Percentiles rank a stretch among this genome's conserved stretches.
Conservation (phyloP, 2,329 filamentous ascomycete species). For the Fusarium sp. region DNA sequence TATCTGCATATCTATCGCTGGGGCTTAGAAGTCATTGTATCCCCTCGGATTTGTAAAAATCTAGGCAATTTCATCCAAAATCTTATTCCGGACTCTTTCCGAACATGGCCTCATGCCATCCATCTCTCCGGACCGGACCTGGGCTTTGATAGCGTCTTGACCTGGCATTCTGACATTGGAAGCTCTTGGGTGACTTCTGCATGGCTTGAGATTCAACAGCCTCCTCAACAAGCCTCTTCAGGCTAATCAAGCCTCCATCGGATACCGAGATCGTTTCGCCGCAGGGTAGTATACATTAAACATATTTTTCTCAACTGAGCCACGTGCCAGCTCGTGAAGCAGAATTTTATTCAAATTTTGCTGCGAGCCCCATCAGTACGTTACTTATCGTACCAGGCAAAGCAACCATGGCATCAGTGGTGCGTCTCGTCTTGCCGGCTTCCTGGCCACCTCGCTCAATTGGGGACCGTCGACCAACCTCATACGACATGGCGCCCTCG, state of each 20-base stretch:
- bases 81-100: conserved; percentile 10
- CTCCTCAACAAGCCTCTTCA: neutral
- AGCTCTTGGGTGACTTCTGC: neutral
- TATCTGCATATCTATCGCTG: conserved; percentile 16
- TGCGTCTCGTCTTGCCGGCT: conserved; percentile 11
- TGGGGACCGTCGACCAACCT: conserved; percentile 11
- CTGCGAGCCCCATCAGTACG: neutral
- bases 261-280: neutral
- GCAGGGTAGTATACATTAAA: neutral
- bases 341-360: conserved; percentile 4
- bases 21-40: neutral
- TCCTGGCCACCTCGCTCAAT: conserved; percentile 5
- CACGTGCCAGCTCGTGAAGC: neutral
- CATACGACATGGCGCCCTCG: conserved; percentile 26
- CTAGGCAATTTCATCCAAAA: conserved; percentile 7
- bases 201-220: neutral
- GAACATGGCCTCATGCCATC: neutral
- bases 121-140: neutral
- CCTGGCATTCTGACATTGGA: neutral
- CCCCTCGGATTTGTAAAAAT: neutral
- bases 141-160: neutral
- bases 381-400: neutral
- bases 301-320: neutral
- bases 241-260: neutral
- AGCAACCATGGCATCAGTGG: neutral